phyloP scores from a whole-genome alignment of 1,284 basidiomycete species.

The Ceratobasidium sp. region DNA sequence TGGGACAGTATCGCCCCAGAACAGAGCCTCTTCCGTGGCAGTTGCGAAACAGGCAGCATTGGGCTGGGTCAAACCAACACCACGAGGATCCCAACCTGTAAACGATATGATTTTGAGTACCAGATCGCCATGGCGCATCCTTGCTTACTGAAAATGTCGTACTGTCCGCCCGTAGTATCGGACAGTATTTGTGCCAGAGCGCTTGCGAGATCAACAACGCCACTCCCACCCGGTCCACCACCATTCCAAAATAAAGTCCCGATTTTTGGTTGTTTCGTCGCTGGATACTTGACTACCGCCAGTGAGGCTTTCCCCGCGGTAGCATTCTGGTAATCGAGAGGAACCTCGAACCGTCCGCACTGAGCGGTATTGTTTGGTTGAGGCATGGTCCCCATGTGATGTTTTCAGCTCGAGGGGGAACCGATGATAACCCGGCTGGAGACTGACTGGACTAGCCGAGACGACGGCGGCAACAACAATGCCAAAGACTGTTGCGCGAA shows the following conservation, averaged over 20 bases:
- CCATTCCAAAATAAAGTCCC: constrained; percentile 40
- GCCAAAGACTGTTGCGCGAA: background rate
- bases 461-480: background rate
- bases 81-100: too few species aligned
- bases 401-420: background rate
- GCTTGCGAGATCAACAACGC: background rate
- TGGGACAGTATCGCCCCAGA: too few species aligned
- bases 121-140: background rate
- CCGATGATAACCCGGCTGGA: too few species aligned
- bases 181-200: background rate
- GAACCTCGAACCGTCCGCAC: constrained; percentile 36
- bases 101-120: background rate
- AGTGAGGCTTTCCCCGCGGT: constrained; percentile 34
- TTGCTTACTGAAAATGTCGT: constrained; percentile 14
- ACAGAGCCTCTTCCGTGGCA: too few species aligned
- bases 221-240: constrained; percentile 8
- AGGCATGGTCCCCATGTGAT: background rate
- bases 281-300: constrained; percentile 3
- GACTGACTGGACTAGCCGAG: background rate
- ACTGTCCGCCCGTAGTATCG: background rate
- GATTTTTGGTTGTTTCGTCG: constrained; percentile 3
- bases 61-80: too few species aligned
- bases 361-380: background rate
- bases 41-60: too few species aligned
- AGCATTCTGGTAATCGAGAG: too few species aligned